phyloP scores from a whole-genome alignment of 1,284 basidiomycete species.

The Puccinia triticina region DNA sequence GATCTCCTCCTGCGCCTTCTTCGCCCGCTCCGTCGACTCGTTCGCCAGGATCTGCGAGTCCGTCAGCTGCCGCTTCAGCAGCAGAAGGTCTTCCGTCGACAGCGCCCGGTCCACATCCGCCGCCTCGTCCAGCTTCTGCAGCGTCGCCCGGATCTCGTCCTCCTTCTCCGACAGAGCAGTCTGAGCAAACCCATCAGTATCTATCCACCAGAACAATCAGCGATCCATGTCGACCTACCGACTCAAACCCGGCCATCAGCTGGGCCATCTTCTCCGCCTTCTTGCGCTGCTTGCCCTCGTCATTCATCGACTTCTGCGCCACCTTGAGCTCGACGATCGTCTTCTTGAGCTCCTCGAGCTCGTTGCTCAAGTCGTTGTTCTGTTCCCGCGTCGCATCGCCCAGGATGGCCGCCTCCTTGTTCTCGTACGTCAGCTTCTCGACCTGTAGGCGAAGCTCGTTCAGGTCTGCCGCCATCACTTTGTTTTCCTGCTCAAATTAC shows the following conservation, averaged over 20 bases:
- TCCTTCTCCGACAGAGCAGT: conserved; percentile 90
- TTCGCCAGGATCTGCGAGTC: conserved; percentile 83
- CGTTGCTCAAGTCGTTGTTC: conserved; percentile 80
- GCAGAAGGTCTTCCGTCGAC: conserved; percentile 75
- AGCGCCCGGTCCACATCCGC: conserved; percentile 67
- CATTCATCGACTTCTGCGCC: conserved; percentile 79
- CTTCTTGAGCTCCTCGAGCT: conserved; percentile 80
- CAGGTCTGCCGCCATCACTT: conserved; percentile 75
- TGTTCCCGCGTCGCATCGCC: conserved; percentile 95
- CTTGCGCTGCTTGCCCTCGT: conserved; percentile 96
- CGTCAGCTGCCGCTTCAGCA: conserved; percentile 80
- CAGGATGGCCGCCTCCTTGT: conserved; percentile 92
- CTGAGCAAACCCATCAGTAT: conserved; percentile 65
- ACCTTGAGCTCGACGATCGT: conserved; percentile 58
- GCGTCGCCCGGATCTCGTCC: conserved; percentile 79
- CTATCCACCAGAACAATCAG: background rate
- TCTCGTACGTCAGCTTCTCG: conserved; percentile 90
- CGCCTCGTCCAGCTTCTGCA: conserved; percentile 75
- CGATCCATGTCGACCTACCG: conserved; percentile 65
- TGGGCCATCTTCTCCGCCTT: conserved; percentile 99
- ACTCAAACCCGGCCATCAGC: conserved; percentile 99
- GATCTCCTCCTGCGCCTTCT: conserved; percentile 87
- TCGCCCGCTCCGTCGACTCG: conserved; percentile 84
- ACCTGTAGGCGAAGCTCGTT: conserved; percentile 89
- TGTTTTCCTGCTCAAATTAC: conserved; percentile 75